Evolutionary conservation across 495 filamentous ascomycete genomes (phyloP), one percentile per base, ranked within the genome.

Genomic region (Lasiosphaeria miniovina): DNA sequence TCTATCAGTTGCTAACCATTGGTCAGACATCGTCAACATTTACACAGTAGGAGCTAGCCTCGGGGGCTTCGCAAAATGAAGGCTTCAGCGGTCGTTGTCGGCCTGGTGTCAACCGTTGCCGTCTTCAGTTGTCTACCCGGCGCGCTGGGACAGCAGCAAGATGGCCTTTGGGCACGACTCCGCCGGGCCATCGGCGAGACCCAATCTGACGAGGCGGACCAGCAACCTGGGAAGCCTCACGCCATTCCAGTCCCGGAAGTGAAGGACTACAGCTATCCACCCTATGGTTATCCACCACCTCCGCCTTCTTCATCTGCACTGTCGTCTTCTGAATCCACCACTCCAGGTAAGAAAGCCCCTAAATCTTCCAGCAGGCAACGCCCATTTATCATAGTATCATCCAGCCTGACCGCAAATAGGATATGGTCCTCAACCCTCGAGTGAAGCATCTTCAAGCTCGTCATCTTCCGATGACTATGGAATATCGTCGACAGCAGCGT

Each of bases 231-330:
- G 15, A 24, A 17, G 60, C 38, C 65, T 66, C 43, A 64, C 31
- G 66, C 60, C 36, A 66, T 61, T 7, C 65, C 62, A 43, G 43
- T 58, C 15, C 64, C 61, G 36, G 59, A 71, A 15, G 65, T 59
- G 41, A 72, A 61, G 35, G 71, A 68, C 8, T 75, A 79, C 57
- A 67, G 70, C 24, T 72, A 74, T 64, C 70, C 64, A 3, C 68
- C 75, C 43, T 78, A 80, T 65, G 77, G 75, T 58, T 78, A 80
- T 60, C 71, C 71, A 1, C 75, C 73, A 40, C 71, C 65, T 36
- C 72, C 71, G 12, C 65, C 70, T 36, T 74, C 72, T 43, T 68
- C 67, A 32, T 71, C 72, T 6, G 62, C 70, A 36, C 58, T 60
- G 38, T 36, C 56, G 48, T 58, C 41, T 6, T 58, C 54, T 4